Evolutionary conservation across 202 grass and related monocot species (phyloP), one percentile per base, ranked within the genome.

Genomic region (Bolboschoenoplectus hybrid): DNA sequence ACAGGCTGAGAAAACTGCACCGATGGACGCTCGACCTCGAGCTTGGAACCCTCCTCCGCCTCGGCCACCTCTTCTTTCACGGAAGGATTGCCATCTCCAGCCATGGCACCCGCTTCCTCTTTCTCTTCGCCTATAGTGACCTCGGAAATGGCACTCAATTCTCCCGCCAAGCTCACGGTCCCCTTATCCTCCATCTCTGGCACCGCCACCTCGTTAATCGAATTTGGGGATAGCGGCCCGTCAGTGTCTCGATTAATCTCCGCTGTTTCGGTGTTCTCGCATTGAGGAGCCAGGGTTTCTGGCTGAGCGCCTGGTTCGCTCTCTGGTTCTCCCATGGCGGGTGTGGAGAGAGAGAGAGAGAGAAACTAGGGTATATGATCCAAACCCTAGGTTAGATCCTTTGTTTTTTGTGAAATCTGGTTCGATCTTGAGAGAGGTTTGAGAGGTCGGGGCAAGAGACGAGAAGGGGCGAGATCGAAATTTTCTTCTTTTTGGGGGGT

Each of bases 281-380:
- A 67, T 82, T 82, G 80, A 45, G 60, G 45, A 10, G 65, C 82
- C 72, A 84, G 82, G 82, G 82, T 71, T 84, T 17, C 82, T 71
- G 44, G 35, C 46, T 10, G 32, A 41, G 64, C 63, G 66, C 64
- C 38, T 9, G 55, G 71, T 13, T 75, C 71, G 19, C 1, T 9
- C 71, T 61, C 58, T 5, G 80, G 46, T 58, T 84, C 49, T 71
- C 19, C 82, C 82, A 84, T 84, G 82, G 65, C 82, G 26, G 63
- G 51, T 16, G 63, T 67, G 5, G 46, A 63, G 16, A 82, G 34
- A 67, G 46, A 36, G 6, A 65, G 11, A 51, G 26, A 65, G 11
- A 51, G 11, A 69, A 69, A 84, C 36, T 35, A 68, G 63, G 81
- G 53, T 61, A 80, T 80, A 80, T 44, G 52, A 79, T 43, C 81